phyloP scores from a whole-genome alignment of 1,139 yeast species.

The Pichiaceae sp. region DNA sequence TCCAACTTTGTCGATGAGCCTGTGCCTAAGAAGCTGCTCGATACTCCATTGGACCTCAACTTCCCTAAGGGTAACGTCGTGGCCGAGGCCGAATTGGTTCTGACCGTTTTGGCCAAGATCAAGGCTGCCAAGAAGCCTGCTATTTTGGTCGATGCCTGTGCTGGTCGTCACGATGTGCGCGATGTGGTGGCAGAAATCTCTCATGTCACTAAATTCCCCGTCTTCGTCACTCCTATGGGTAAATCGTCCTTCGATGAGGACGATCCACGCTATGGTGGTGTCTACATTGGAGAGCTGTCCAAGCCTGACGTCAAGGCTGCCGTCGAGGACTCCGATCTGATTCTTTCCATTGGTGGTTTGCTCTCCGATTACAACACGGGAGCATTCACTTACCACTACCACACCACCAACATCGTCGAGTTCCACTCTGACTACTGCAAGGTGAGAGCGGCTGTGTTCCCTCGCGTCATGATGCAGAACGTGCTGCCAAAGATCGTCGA shows the following conservation, averaged over 20 bases:
- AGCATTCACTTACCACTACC: constrained; percentile 74
- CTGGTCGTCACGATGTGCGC: constrained; percentile 65
- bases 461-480: constrained; percentile 72
- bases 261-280: constrained; percentile 76
- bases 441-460: constrained; percentile 68
- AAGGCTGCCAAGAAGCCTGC: constrained; percentile 56
- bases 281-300: constrained; percentile 75
- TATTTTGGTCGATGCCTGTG: constrained; percentile 82
- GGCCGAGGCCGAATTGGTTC: constrained; percentile 67
- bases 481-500: constrained; percentile 35
- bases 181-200: constrained; percentile 56
- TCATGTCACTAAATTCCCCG: constrained; percentile 69
- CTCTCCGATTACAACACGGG: constrained; percentile 88
- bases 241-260: constrained; percentile 72
- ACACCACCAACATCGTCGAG: constrained; percentile 73
- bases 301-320: constrained; percentile 67
- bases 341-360: constrained; percentile 73
- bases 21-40: constrained; percentile 48
- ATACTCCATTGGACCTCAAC: constrained; percentile 56
- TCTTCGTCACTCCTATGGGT: constrained; percentile 87
- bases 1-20: constrained; percentile 66
- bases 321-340: constrained; percentile 71
- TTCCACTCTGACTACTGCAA: constrained; percentile 85
- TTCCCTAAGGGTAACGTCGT: constrained; percentile 58
- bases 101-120: constrained; percentile 44